Base-by-base conservation (phyloP, 768 basidiomycete genomes). In the Pholiota molesta region DNA sequence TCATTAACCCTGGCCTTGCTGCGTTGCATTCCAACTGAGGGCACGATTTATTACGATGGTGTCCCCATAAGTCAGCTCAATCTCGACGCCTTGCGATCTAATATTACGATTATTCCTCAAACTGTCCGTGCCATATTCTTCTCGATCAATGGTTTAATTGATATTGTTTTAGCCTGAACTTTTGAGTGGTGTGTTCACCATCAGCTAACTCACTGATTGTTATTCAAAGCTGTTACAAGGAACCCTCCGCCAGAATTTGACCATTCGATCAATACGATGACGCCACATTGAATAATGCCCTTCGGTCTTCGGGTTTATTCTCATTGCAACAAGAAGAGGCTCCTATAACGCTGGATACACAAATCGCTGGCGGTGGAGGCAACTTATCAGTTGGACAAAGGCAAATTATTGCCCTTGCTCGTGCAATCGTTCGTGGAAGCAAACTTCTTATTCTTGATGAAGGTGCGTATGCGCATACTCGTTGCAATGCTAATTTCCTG, bases 311-410 rank as follows among this genome's bases (percentile, higher is more conserved):
- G 14, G 79, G 79, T n/a, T 60, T 79, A 2, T 75, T 75, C 52
- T 72, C 81, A 16, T 62, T 78, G 39, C 71, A 78, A 65, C 68
- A 68, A 47, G 75, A 75, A 69, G 69, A 85, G 80, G 53, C 81
- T 74, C 45, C 77, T 77, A 73, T 83, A 45, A 78, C 75, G 3
- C 71, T 86, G 19, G 81, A 85, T 40, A 81, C 74, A 31, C 62
- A 68, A 16, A 74, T 85, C 31, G 67, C 78, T 19, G 76, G 74
- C 1, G 89, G 89, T 3, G 91, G 91, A 4, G 72, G 80, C n/a
- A 92, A 92, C 70, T 84, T 92, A 65, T 90, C 88, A 3, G 85
- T 89, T 53, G 91, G 91, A 16, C 89, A 92, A 69, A 73, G 90
- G 11, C 91, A 94, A 65, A 80, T 89, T 47, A 81, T 89, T 60